These are phyloP conservation scores for Alloteropsis semialata DNA, from an alignment of 176 grass and related monocot species.

Conservation along the genomic window DNA sequence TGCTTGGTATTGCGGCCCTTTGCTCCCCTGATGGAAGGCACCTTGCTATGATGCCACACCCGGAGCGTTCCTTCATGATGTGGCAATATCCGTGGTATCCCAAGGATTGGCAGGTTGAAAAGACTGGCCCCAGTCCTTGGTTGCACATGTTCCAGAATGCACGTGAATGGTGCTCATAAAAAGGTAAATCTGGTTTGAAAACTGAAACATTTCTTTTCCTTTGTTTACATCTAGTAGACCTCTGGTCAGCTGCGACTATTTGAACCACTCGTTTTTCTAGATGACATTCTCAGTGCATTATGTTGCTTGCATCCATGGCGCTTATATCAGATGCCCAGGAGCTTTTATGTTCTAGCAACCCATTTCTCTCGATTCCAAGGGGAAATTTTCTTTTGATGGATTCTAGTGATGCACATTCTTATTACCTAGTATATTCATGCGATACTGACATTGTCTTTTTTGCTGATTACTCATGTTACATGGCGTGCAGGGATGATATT, in stretches of 20 bases:
- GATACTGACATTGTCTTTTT: not conserved
- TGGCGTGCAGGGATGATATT: not conserved
- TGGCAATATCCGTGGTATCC: slow-evolving; percentile 92
- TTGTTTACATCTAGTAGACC: slow-evolving; percentile 1
- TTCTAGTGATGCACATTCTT: not conserved
- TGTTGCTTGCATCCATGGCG: not conserved
- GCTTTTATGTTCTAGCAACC: not conserved
- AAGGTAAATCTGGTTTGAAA: slow-evolving; percentile 25
- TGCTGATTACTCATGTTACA: not conserved
- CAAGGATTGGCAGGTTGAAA: slow-evolving; percentile 73
- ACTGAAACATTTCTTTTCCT: not conserved
- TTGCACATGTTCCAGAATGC: slow-evolving; percentile 85
- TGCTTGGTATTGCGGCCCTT: slow-evolving; percentile 61
- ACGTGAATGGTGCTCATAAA: slow-evolving; percentile 69
- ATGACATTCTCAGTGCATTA: not conserved
- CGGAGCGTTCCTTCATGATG: slow-evolving; percentile 88
- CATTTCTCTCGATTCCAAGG: not conserved
- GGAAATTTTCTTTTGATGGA: too few relatives aligned
- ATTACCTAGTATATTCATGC: not conserved
- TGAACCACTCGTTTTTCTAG: slow-evolving; percentile 1
- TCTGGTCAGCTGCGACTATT: not conserved
- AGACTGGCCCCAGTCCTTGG: slow-evolving; percentile 70
- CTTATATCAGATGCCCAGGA: not conserved
- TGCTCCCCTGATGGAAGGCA: slow-evolving; percentile 83
- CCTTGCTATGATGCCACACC: slow-evolving; percentile 89